These are phyloP conservation scores for Cutaneotrichosporon daszewskae DNA, from an alignment of 1,284 basidiomycete species.

Conservation along the genomic window DNA sequence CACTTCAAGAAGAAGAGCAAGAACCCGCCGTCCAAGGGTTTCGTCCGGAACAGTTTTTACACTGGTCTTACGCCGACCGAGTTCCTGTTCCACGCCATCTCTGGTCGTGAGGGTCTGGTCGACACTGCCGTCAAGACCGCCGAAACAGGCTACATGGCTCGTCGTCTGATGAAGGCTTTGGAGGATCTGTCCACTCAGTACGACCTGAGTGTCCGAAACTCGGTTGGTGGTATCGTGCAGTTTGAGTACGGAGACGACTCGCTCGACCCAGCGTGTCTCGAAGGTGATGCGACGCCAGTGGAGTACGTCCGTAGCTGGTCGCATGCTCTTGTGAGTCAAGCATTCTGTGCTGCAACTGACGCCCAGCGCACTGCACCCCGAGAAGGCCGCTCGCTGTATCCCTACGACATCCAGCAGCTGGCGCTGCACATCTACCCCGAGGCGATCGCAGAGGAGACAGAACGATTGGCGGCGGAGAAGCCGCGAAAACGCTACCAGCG, in stretches of 20 bases:
- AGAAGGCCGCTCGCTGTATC: conserved; percentile 63
- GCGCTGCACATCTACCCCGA: conserved; percentile 55
- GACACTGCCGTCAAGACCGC: conserved; percentile 99
- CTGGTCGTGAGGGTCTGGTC: conserved; percentile 95
- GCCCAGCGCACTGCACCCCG: conserved; percentile 60
- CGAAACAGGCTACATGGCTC: conserved; percentile 99
- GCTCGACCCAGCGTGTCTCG: conserved; percentile 90
- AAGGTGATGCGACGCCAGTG: conserved; percentile 88
- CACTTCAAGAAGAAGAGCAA: conserved; percentile 98
- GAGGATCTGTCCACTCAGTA: conserved; percentile 97
- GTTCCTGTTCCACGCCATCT: conserved; percentile 98
- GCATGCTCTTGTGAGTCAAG: too few species aligned
- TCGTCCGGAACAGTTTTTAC: conserved; percentile 96
- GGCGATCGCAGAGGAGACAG: conserved; percentile 5
- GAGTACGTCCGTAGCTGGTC: conserved; percentile 83
- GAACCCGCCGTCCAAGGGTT: conserved; percentile 95
- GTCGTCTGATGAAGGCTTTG: conserved; percentile 96
- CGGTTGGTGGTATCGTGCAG: conserved; percentile 93
- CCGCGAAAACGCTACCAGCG: not conserved
- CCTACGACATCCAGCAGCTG: conserved; percentile 78
- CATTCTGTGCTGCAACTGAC: too few species aligned
- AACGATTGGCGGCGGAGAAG: conserved; percentile 7
- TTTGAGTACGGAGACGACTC: conserved; percentile 98
- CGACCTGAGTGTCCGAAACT: conserved; percentile 94
- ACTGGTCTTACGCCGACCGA: conserved; percentile 91